A percentile compares a stretch with the other conserved stretches of the same genome.
Conservation (phyloP, 2,329 filamentous ascomycete genomes). For the Coniella lustricola region DNA sequence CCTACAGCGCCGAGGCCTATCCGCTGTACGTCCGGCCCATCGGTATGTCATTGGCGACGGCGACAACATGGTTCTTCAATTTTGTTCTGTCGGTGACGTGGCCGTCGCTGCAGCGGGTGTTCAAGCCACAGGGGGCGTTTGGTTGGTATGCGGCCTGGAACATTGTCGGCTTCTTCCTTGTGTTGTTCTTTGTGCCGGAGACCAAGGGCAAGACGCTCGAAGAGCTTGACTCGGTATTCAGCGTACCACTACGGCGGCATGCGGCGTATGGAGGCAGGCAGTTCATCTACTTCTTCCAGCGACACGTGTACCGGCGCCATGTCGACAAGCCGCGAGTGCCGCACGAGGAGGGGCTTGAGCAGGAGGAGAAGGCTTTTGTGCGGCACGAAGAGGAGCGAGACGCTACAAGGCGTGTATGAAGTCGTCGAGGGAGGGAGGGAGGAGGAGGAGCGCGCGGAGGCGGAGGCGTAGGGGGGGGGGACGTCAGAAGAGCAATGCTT, state of each 20-base stretch:
- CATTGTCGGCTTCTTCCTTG: slow-evolving; percentile 36
- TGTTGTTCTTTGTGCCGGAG: slow-evolving; percentile 32
- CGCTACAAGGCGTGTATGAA: slow-evolving; percentile 22
- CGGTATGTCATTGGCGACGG: slow-evolving; percentile 53
- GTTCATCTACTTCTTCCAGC: slow-evolving; percentile 26
- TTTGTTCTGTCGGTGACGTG: slow-evolving; percentile 38
- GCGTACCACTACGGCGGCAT: slow-evolving; percentile 29
- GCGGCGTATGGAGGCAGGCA: slow-evolving; percentile 35
- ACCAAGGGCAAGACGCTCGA: slow-evolving; percentile 33
- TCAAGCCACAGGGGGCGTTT: slow-evolving; percentile 41
- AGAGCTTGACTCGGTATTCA: slow-evolving; percentile 31
- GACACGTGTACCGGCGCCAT: slow-evolving; percentile 24
- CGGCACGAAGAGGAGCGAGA: slow-evolving; percentile 21
- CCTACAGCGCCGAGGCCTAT: slow-evolving; percentile 61
- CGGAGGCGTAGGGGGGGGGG: too few species aligned
- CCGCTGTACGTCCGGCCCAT: slow-evolving; percentile 55
- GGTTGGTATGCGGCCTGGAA: slow-evolving; percentile 45
- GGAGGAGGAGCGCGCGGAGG: too few species aligned
- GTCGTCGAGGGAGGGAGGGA: neutral
- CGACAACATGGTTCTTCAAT: slow-evolving; percentile 44
- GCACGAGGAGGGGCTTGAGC: slow-evolving; percentile 19
- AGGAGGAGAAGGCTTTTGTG: slow-evolving; percentile 21
- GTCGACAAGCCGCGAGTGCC: slow-evolving; percentile 22
- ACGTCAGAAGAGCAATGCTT: too few species aligned
- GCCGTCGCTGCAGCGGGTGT: slow-evolving; percentile 37